Conservation (phyloP, 257 asterid species). For the Solanum etuberosum region DNA sequence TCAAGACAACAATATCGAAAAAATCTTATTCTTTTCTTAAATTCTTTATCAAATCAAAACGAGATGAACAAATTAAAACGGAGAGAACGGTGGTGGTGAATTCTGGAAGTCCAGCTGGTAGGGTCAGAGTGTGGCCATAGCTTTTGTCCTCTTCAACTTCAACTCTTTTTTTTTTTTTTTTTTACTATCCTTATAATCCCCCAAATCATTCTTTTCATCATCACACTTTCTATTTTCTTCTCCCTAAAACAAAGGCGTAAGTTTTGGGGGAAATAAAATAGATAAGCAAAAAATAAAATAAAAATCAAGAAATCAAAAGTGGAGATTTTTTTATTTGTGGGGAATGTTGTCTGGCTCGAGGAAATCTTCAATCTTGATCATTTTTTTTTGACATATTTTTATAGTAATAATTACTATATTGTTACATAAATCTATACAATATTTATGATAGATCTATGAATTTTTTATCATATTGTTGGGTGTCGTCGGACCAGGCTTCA, state of each 20-base stretch:
- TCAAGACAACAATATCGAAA: not conserved
- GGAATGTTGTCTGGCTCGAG: slow-evolving; percentile 41
- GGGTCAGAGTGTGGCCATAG: slow-evolving; percentile 5
- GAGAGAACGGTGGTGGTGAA: not conserved
- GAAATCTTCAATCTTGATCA: slow-evolving; percentile 6
- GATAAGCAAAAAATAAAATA: slow-evolving; percentile 1
- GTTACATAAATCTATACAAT: not conserved
- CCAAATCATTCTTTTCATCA: slow-evolving; percentile 2
- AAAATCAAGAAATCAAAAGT: not conserved
- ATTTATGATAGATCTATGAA: not conserved
- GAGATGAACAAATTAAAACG: not conserved
- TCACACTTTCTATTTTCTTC: not conserved
- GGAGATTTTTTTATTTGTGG: slow-evolving; percentile 13
- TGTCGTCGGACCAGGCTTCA: slow-evolving; percentile 30
- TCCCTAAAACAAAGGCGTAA: slow-evolving; percentile 46
- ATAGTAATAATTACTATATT: not conserved
- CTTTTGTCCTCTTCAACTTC: slow-evolving; percentile 9
- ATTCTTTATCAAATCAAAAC: too few relatives aligned
- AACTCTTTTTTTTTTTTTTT: not conserved
- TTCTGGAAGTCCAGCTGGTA: slow-evolving; percentile 9
- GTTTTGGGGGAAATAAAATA: slow-evolving; percentile 36
- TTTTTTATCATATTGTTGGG: not conserved
- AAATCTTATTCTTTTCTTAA: not conserved
- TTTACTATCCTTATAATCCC: not conserved
- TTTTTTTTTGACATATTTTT: too few relatives aligned